Evolutionary conservation across 1,139 yeast genomes (phyloP), one percentile per base, ranked within the genome.

Genomic region (Wickerhamomyces sp.): DNA sequence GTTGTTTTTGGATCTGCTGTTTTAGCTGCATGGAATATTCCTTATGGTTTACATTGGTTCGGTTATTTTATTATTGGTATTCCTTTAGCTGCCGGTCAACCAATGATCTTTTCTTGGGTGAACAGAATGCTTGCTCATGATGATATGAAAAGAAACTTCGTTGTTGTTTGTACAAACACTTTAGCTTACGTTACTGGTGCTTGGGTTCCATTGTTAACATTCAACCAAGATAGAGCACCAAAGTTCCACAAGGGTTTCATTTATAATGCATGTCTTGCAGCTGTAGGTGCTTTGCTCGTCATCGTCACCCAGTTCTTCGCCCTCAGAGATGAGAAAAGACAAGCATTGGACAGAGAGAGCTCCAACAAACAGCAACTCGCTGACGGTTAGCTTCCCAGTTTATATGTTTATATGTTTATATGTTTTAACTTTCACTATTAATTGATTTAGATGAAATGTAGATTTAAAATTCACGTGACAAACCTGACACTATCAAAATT

Each of bases 41-140:
- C 53, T 19, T 29, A 17, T 5, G 48, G 48, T 5, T 28, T 48
- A 19, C 53, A 49, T 32, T 47, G 53, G 53, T 48, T 44, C 15
- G 43, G 48, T 6, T 49, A 49, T 20, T 49, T 43, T 32, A 36
- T 43, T 34, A 35, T 37, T 7, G 41, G 37, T 25, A 35, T 46
- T 24, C 52, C 52, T 12, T 26, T 33, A n/a, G 29, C 29, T 13
- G 17, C 22, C 26, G 35, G 35, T 25, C 35, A 33, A 14, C 35
- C 35, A 5, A 17, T 33, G 35, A 33, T 33, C 24, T 33, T 33
- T n/a, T 33, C 36, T 4, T 33, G 36, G 36, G 36, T 33, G 8
- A 33, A 33, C 16, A 26, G 36, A 27, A 16, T 33, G 26, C 16
- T 33, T 3, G 36, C 36, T 20, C 36, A 33, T 20, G 36, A 33